Evolutionary conservation across 2,329 filamentous ascomycete species (phyloP), one percentile per base, ranked within the genome.

Genomic region (Exserohilum turcica): DNA sequence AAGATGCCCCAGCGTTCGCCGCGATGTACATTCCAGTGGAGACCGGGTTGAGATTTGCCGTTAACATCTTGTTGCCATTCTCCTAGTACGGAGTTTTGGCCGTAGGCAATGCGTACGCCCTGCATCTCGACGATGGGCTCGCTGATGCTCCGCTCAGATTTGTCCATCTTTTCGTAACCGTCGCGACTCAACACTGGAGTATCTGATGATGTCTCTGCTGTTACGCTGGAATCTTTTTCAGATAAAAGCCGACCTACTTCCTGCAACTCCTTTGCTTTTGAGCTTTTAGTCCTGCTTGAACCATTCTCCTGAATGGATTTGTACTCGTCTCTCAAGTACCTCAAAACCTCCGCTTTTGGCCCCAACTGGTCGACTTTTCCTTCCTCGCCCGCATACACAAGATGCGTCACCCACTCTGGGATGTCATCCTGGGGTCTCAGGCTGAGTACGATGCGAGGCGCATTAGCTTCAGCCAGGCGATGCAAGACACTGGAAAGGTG

Each of bases 1-100:
- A 99, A 94, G 15, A 97, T 84, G 3, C 90, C 93, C 89, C 92
- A 96, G 57, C 92, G 86, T 71, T 97, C 86, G 19, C 93, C 92
- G 45, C 88, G 84, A 33, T 86, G 84, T 19, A 97, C 87, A 0
- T 83, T 90, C 91, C 94, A 97, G 68, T 88, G 82, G 5, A 97
- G 78, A 0, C 93, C 93, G 1, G 82, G 73, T 53, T 78, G 77
- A 15, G 75, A 61, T 40, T 78, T 64, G 0, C 83, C 83, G 3
- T 83, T 63, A 10, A 82, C 70, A 1, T 80, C 66, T 72, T 91
- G 84, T 12, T 79, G 78, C 92, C 92, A 97, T 70, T 89, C 87
- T 3, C 93, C 92, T 0, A 99, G 81, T 0, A 89, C 90, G 3
- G 86, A 77, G 35, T 90, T 92, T 60, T 83, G 80, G 24, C 89